Evolutionary conservation across 306 rosid genomes (phyloP).

Genomic region (Purshia tridentata): DNA sequence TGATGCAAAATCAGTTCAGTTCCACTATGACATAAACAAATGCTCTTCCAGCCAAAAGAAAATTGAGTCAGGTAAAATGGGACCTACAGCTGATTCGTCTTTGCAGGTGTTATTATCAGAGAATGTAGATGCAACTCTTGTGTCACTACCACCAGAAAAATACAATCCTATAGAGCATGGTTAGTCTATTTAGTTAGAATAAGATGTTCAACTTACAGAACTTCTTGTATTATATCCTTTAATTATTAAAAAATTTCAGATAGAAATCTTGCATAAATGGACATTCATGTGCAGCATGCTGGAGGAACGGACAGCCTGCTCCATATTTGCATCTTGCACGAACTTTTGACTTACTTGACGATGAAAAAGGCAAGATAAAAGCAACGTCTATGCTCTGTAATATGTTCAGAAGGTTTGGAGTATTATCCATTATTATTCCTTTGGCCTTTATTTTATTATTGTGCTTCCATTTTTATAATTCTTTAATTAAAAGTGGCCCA

Average conservation of each 20-base stretch:
- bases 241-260: conserved; percentile 17
- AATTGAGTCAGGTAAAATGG: conserved; percentile 28
- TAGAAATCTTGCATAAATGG: conserved; percentile 29
- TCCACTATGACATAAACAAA: conserved; percentile 26
- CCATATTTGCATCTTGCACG: conserved; percentile 92
- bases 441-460: background rate
- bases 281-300: conserved; percentile 64
- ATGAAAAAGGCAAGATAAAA: conserved; percentile 86
- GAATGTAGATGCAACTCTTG: conserved; percentile 41
- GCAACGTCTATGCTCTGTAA: conserved; percentile 86
- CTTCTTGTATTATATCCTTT: conserved; percentile 21
- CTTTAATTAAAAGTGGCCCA: conserved; percentile 27
- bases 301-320: conserved; percentile 74
- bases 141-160: conserved; percentile 65
- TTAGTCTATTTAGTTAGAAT: conserved; percentile 31
- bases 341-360: conserved; percentile 75
- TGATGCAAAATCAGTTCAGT: conserved; percentile 35
- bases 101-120: conserved; percentile 39
- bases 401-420: conserved; percentile 83
- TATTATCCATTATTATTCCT: conserved; percentile 5
- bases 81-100: conserved; percentile 35
- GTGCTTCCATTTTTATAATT: conserved; percentile 9
- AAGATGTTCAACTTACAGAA: conserved; percentile 23
- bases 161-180: conserved; percentile 78
- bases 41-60: conserved; percentile 37